Percentiles rank a stretch among this genome's conserved stretches.
Conservation (phyloP, 305 asterid genomes). For the Caryopteris hybrid region DNA sequence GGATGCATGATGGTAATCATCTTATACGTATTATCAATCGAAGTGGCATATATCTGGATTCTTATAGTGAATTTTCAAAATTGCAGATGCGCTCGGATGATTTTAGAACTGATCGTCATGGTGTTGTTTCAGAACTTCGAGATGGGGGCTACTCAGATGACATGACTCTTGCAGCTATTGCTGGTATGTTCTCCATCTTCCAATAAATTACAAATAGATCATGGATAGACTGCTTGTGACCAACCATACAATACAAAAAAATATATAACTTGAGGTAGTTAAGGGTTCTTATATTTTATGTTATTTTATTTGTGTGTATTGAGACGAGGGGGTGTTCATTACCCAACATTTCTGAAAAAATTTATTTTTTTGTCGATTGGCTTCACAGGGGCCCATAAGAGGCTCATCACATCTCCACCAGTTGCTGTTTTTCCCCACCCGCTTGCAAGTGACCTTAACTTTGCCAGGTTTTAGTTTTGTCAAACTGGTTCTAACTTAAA, state of each 20-base stretch:
- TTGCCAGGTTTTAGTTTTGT: constrained; percentile 48
- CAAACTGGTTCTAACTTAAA: background rate
- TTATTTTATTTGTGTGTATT: too few species aligned
- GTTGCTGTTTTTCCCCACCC: constrained; percentile 91
- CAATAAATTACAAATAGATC: background rate
- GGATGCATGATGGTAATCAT: constrained; percentile 86
- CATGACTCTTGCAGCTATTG: constrained; percentile 90
- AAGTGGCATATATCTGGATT: background rate
- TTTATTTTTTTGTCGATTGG: background rate
- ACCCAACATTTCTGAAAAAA: background rate
- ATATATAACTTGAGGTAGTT: background rate
- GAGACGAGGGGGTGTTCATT: background rate
- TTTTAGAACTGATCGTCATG: constrained; percentile 63
- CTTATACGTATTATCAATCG: constrained; percentile 11
- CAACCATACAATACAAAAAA: background rate
- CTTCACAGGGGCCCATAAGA: constrained; percentile 67
- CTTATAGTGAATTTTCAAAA: constrained; percentile 13
- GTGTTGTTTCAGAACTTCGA: constrained; percentile 69
- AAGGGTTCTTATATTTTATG: background rate
- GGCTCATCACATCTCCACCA: constrained; percentile 81
- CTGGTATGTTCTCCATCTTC: constrained; percentile 42
- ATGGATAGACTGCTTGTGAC: background rate
- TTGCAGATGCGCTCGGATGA: constrained; percentile 88
- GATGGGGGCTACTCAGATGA: constrained; percentile 92
- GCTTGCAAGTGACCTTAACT: constrained; percentile 77